A percentile compares a stretch with the other conserved stretches of the same genome.
Conservation (phyloP, 2,329 filamentous ascomycete genomes). For the Talaromyces marneffei region DNA sequence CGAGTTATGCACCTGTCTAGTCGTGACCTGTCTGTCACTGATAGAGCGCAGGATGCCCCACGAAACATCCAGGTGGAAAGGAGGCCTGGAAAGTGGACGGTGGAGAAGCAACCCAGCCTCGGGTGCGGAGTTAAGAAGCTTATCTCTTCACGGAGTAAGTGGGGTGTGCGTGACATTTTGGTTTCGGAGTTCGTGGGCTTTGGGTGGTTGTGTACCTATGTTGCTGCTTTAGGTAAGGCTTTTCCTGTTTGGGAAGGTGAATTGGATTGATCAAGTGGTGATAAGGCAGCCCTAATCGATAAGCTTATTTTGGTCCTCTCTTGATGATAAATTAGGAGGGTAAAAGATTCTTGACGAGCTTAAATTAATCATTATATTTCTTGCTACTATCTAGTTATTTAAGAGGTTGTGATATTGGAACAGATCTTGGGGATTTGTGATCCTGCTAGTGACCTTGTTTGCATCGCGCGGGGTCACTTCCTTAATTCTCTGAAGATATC, state of each 20-base stretch:
- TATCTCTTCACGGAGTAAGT: not conserved
- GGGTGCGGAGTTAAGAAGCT: constrained; percentile 1
- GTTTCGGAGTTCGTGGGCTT: not conserved
- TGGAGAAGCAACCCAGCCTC: not conserved
- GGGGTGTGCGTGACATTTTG: not conserved
- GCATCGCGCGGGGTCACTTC: too few relatives aligned
- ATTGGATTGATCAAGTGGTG: not conserved
- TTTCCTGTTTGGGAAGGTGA: not conserved
- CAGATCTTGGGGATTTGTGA: not conserved
- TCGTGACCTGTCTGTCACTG: not conserved
- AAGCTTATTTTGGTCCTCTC: not conserved
- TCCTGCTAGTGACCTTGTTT: too few relatives aligned
- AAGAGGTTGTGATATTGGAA: too few relatives aligned
- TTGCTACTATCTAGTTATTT: not conserved
- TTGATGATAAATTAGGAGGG: not conserved
- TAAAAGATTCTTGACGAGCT: too few relatives aligned
- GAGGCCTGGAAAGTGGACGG: too few relatives aligned
- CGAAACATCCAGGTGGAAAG: not conserved
- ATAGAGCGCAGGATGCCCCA: not conserved
- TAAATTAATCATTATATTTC: too few relatives aligned
- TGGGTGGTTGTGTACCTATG: not conserved
- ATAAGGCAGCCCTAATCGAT: not conserved
- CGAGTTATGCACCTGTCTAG: not conserved
- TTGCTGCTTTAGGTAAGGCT: not conserved
- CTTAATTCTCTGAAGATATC: too few relatives aligned